These are phyloP conservation scores for Zygoascus ofunaensis DNA, from an alignment of 805 yeast species.

Conservation along the genomic window DNA sequence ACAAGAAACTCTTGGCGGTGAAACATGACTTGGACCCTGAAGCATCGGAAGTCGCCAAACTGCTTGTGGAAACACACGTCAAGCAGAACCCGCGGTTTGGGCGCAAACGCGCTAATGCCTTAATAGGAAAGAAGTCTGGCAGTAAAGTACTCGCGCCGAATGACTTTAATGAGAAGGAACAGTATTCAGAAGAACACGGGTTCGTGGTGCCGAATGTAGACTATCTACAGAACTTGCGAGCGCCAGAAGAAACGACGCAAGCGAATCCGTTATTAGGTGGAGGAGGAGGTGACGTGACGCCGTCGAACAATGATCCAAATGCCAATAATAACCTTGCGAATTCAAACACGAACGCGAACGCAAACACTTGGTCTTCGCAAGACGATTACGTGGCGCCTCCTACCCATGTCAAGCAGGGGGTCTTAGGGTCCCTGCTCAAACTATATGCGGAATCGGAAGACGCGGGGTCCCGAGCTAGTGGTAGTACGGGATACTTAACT, in stretches of 20 bases:
- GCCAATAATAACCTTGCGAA: too few species aligned
- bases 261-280: slow-evolving; percentile 20
- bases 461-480: slow-evolving; percentile 1
- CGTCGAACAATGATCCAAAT: neutral
- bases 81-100: neutral
- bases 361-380: too few species aligned
- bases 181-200: neutral
- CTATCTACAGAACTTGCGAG: slow-evolving; percentile 1
- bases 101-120: neutral
- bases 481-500: neutral
- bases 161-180: neutral
- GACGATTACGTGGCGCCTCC: slow-evolving; percentile 51
- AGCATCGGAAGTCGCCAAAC: slow-evolving; percentile 14
- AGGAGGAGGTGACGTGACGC: slow-evolving; percentile 24
- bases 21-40: slow-evolving; percentile 11
- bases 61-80: slow-evolving; percentile 14
- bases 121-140: neutral
- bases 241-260: slow-evolving; percentile 20
- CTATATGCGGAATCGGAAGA: slow-evolving; percentile 39
- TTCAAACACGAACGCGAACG: slow-evolving; percentile 16
- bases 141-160: neutral
- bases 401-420: slow-evolving; percentile 71
- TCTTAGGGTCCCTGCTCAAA: slow-evolving; percentile 64
- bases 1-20: slow-evolving; percentile 11
- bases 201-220: slow-evolving; percentile 15